Conservation (phyloP, 2,329 filamentous ascomycete species). For the Pestalotiopsis sp. region DNA sequence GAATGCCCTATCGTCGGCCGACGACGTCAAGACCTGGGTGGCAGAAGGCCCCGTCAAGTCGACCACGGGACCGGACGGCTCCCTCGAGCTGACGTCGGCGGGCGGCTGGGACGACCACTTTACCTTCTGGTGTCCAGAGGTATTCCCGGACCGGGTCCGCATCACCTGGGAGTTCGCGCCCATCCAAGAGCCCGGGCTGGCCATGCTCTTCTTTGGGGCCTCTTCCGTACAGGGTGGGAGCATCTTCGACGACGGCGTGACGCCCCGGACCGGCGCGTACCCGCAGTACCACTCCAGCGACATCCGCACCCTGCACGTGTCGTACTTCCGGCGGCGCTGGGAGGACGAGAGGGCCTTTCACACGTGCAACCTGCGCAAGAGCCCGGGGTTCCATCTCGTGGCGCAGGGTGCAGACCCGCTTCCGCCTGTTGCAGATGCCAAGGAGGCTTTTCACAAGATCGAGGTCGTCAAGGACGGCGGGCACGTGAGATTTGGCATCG, state of each 20-base stretch:
- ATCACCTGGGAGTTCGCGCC: slow-evolving; percentile 8
- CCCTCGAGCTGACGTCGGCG: not conserved
- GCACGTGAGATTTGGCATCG: not conserved
- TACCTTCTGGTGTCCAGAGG: slow-evolving; percentile 10
- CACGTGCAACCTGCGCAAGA: slow-evolving; percentile 7
- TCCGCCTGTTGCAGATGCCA: slow-evolving; percentile 3
- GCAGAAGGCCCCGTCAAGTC: slow-evolving; percentile 5
- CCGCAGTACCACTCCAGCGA: slow-evolving; percentile 8
- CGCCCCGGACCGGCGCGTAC: not conserved
- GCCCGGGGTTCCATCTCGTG: slow-evolving; percentile 7
- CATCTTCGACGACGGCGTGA: not conserved
- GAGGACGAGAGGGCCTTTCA: slow-evolving; percentile 8
- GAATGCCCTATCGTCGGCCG: not conserved
- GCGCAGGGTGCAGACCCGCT: slow-evolving; percentile 8
- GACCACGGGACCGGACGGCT: not conserved
- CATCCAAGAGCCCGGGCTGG: slow-evolving; percentile 2
- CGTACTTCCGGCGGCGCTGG: slow-evolving; percentile 8
- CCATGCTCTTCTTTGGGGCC: slow-evolving; percentile 10
- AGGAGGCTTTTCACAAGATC: not conserved
- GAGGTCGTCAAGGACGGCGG: not conserved
- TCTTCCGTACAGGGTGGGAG: not conserved
- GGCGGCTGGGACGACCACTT: slow-evolving; percentile 9
- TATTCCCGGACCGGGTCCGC: slow-evolving; percentile 2
- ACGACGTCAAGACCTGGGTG: not conserved
- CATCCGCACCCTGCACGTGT: slow-evolving; percentile 3